A percentile compares a stretch with the other conserved stretches of the same genome.
Conservation (phyloP, 2,329 filamentous ascomycete species). For the Colletotrichum sp. region DNA sequence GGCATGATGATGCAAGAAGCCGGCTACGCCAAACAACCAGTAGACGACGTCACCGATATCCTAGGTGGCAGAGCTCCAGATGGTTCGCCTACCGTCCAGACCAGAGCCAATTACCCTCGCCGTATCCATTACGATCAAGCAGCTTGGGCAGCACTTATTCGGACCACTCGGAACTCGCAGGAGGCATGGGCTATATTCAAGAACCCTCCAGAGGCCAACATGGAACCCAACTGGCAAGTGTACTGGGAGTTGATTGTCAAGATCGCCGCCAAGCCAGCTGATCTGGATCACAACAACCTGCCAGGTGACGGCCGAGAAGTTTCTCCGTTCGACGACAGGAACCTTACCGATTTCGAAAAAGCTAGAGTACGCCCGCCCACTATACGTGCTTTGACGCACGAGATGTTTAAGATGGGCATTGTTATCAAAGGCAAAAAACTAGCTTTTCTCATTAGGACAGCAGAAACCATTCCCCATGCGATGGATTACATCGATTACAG, state of each 20-base stretch:
- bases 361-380: constrained; percentile 66
- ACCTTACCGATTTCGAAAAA: constrained; percentile 68
- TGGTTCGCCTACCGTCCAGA: constrained; percentile 63
- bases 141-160: constrained; percentile 61
- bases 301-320: constrained; percentile 33
- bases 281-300: constrained; percentile 21
- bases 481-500: constrained; percentile 33
- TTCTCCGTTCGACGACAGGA: constrained; percentile 44
- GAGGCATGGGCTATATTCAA: constrained; percentile 65
- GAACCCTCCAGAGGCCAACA: constrained; percentile 35
- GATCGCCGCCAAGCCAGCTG: constrained; percentile 43
- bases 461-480: constrained; percentile 18
- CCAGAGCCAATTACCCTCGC: constrained; percentile 22
- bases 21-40: constrained; percentile 53
- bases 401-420: constrained; percentile 59
- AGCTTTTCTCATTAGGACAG: constrained; percentile 7
- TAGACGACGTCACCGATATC: constrained; percentile 55
- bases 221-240: constrained; percentile 45
- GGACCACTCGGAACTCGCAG: constrained; percentile 63
- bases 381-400: constrained; percentile 60
- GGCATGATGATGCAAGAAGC: constrained; percentile 61
- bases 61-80: constrained; percentile 58
- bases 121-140: constrained; percentile 3
- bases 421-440: constrained; percentile 25
- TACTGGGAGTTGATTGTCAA: constrained; percentile 68